A percentile compares a stretch with the other conserved stretches of the same genome.
Conservation (phyloP, 768 basidiomycete genomes). For the Boletus huronensis region DNA sequence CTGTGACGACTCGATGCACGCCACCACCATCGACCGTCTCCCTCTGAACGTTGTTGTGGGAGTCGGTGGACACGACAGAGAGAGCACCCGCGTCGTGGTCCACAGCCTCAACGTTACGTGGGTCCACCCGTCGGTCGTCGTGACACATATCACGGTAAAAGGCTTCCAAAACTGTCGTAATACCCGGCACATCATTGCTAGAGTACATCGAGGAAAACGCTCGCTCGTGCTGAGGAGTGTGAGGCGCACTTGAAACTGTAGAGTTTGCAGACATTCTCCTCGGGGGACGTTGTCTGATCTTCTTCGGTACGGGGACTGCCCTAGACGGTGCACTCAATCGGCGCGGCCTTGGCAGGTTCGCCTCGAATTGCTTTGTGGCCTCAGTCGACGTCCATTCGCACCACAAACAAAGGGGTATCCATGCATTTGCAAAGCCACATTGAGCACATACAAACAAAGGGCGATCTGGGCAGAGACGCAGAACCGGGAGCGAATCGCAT, state of each 20-base stretch:
- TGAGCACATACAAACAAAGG: constrained; percentile 44
- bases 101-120: constrained; percentile 10
- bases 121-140: constrained; percentile 5
- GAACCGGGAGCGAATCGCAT: constrained; percentile 45
- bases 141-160: constrained; percentile 23
- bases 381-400: constrained; percentile 46
- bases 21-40: constrained; percentile 17
- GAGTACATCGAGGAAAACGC: constrained; percentile 3
- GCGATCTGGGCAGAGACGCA: constrained; percentile 40
- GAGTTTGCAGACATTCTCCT: constrained; percentile 26
- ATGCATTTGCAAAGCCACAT: constrained; percentile 47
- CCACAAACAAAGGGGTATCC: constrained; percentile 50
- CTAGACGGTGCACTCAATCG: constrained; percentile 29
- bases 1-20: constrained; percentile 23
- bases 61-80: constrained; percentile 1
- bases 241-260: constrained; percentile 14
- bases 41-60: constrained; percentile 12
- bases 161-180: constrained; percentile 29
- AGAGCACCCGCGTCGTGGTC: not conserved
- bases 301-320: constrained; percentile 11
- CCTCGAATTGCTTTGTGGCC: constrained; percentile 39
- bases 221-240: constrained; percentile 22
- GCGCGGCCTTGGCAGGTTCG: constrained; percentile 36
- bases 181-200: constrained; percentile 19
- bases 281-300: not conserved